A percentile compares a stretch with the other conserved stretches of the same genome.
Conservation (phyloP, 306 rosid species). For the Ceratonia siliqua region DNA sequence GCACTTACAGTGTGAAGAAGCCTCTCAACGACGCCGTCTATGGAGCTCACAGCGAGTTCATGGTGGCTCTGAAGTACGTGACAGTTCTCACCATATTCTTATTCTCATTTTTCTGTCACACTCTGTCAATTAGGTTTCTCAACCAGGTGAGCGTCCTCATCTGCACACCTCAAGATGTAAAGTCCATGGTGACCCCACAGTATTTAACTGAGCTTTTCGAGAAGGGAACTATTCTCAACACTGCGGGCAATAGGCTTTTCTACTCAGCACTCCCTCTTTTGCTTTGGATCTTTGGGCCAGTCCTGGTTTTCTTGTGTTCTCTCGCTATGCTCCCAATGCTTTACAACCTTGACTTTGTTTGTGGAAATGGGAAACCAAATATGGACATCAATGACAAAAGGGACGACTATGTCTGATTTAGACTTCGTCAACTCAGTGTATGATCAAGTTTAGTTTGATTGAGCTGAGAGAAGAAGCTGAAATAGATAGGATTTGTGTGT, state of each 20-base stretch:
- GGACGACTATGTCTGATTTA: neutral
- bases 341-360: constrained; percentile 55
- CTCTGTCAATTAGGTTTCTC: constrained; percentile 60
- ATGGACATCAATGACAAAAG: neutral
- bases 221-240: constrained; percentile 53
- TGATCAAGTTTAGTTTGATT: no score
- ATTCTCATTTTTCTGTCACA: constrained; percentile 64
- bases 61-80: constrained; percentile 61
- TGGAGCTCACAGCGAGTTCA: constrained; percentile 67
- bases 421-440: no score
- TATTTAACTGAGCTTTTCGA: constrained; percentile 55
- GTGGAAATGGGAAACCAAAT: neutral
- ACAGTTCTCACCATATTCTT: constrained; percentile 54
- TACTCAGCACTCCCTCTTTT: constrained; percentile 54
- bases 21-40: constrained; percentile 57
- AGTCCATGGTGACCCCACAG: constrained; percentile 35
- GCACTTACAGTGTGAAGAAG: constrained; percentile 69
- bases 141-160: constrained; percentile 59
- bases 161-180: constrained; percentile 49
- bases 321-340: constrained; percentile 51
- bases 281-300: constrained; percentile 75
- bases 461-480: no score
- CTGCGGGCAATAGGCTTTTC: constrained; percentile 63
- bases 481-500: no score
- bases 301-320: constrained; percentile 53